Percentiles rank a stretch among this genome's conserved stretches.
Evolutionary conservation across 1,284 basidiomycete genomes (phyloP).

Genomic region (Leccinum griseonigrum): DNA sequence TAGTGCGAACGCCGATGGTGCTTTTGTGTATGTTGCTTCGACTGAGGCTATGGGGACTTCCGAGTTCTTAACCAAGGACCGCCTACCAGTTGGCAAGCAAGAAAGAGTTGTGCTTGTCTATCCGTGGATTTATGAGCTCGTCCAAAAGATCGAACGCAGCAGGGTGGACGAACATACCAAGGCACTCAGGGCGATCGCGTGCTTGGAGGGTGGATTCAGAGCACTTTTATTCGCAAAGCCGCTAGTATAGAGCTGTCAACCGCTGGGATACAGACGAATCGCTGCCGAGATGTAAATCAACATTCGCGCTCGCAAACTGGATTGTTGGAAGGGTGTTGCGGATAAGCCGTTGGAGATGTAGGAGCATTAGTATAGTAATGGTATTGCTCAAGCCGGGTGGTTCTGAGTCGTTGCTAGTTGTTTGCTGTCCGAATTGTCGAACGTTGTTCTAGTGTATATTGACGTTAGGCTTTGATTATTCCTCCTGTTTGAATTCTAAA

Average conservation of each 20-base stretch:
- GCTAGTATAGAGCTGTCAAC: neutral
- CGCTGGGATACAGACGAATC: neutral
- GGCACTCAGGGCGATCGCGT: neutral
- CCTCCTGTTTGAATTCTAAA: no score
- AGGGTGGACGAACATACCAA: neutral
- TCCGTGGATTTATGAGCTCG: slow-evolving; percentile 16
- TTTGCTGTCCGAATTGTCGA: no score
- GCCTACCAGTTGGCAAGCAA: neutral
- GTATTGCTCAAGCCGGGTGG: no score
- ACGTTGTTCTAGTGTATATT: no score
- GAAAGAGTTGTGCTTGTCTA: slow-evolving; percentile 7
- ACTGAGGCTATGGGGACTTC: slow-evolving; percentile 6
- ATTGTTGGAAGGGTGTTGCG: neutral
- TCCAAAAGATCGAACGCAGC: neutral
- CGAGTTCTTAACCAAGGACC: neutral
- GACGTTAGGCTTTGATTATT: no score
- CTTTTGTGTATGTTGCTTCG: neutral
- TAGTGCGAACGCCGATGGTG: neutral
- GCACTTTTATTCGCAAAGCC: neutral
- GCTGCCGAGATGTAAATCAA: neutral
- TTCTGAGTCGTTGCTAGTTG: no score
- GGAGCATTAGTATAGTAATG: neutral
- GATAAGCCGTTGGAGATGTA: neutral
- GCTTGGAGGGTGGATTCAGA: neutral
- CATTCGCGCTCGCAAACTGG: neutral